Percentiles rank a stretch among this genome's conserved stretches.
Conservation (phyloP, 2,329 filamentous ascomycete species). For the Xylariaceae sp. region DNA sequence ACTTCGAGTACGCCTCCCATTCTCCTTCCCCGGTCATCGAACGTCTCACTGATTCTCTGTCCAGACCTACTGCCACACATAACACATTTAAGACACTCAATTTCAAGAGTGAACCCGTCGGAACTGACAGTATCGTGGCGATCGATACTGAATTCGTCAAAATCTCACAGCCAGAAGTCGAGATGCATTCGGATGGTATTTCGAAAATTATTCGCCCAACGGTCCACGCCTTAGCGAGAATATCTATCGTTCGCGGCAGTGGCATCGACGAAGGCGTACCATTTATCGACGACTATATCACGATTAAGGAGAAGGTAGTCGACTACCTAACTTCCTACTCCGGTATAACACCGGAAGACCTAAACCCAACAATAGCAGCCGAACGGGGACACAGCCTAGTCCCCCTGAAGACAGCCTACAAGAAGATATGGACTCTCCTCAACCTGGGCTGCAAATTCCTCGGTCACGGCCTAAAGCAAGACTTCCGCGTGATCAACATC, state of each 20-base stretch:
- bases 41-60: slow-evolving; percentile 25
- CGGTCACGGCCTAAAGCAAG: slow-evolving; percentile 86
- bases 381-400: slow-evolving; percentile 71
- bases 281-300: slow-evolving; percentile 97
- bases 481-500: slow-evolving; percentile 98
- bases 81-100: slow-evolving; percentile 58
- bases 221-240: slow-evolving; percentile 85
- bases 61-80: slow-evolving; percentile 38
- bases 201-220: slow-evolving; percentile 88
- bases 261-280: slow-evolving; percentile 74
- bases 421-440: slow-evolving; percentile 93
- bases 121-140: slow-evolving; percentile 70
- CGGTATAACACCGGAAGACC: slow-evolving; percentile 78
- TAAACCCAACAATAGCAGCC: slow-evolving; percentile 64
- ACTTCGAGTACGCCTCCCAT: slow-evolving; percentile 45
- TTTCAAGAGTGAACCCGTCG: slow-evolving; percentile 57
- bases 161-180: slow-evolving; percentile 86
- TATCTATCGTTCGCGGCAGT: slow-evolving; percentile 78
- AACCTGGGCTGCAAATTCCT: slow-evolving; percentile 93
- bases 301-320: slow-evolving; percentile 82
- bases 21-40: no score
- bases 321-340: slow-evolving; percentile 95
- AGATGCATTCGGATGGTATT: slow-evolving; percentile 91
- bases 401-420: slow-evolving; percentile 86
- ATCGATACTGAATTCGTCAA: slow-evolving; percentile 96